A percentile compares a stretch with the other conserved stretches of the same genome.
Evolutionary conservation across 371 early-diverging fungal genomes (phyloP).

Genomic region (Spiromyces aspiralis): DNA sequence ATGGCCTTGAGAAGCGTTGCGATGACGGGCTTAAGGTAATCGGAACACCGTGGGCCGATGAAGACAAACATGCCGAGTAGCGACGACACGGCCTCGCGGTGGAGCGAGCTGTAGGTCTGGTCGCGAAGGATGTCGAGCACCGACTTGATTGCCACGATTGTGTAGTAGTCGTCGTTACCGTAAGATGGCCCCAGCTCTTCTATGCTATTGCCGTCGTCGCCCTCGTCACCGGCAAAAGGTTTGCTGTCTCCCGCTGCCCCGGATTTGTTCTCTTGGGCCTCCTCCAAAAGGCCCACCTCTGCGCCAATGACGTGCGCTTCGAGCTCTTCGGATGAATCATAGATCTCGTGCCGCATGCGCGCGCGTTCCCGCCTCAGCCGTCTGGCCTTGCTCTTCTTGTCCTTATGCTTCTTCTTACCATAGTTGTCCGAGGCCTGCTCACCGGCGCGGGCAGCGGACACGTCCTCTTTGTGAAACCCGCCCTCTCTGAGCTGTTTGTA

Average conservation of each 20-base stretch:
- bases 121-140: slow-evolving; percentile 81
- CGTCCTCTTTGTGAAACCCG: not conserved
- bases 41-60: slow-evolving; percentile 46
- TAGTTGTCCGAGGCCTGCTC: not conserved
- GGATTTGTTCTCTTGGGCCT: too few species aligned
- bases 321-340: not conserved
- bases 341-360: not conserved
- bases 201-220: not conserved
- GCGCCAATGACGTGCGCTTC: too few species aligned
- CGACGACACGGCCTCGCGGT: slow-evolving; percentile 80
- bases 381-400: not conserved
- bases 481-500: slow-evolving; percentile 43
- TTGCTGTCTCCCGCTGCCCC: not conserved
- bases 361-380: not conserved
- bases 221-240: not conserved
- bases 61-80: slow-evolving; percentile 88
- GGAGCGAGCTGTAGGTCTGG: slow-evolving; percentile 60
- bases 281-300: too few species aligned
- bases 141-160: slow-evolving; percentile 72
- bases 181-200: slow-evolving; percentile 1
- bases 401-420: not conserved
- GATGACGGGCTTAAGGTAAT: slow-evolving; percentile 35
- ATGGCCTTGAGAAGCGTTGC: slow-evolving; percentile 30
- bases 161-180: slow-evolving; percentile 67
- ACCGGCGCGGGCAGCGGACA: not conserved